Evolutionary conservation across 768 basidiomycete genomes (phyloP).

Genomic region (Sporobolomyces phaffii): DNA sequence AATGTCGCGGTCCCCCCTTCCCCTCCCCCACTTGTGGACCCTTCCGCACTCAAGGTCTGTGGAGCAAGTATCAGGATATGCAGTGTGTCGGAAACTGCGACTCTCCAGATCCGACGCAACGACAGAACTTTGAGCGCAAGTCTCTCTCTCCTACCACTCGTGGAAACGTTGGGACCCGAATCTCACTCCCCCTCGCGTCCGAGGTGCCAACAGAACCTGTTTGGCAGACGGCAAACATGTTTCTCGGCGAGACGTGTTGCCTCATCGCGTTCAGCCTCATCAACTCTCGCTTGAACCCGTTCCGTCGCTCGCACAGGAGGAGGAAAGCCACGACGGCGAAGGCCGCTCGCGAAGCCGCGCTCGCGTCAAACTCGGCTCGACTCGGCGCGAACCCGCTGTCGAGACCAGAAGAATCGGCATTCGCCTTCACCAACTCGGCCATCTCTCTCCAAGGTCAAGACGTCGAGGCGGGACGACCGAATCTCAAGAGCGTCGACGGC

Average conservation of each 20-base stretch:
- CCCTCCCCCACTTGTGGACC: neutral
- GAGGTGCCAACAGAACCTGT: conserved; percentile 15
- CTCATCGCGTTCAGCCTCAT: conserved; percentile 40
- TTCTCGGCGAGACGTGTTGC: conserved; percentile 79
- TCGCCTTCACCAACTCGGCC: conserved; percentile 10
- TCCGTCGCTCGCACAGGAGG: neutral
- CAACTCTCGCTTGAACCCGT: conserved; percentile 37
- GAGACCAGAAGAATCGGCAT: conserved; percentile 25
- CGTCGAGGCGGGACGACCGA: neutral
- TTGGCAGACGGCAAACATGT: conserved; percentile 46
- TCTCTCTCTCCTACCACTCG: neutral
- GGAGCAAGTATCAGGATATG: conserved; percentile 60
- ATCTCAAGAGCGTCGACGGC: neutral
- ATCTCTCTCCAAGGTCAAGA: conserved; percentile 20
- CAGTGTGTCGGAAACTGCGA: conserved; percentile 94
- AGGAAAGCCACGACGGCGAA: neutral
- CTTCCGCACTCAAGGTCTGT: conserved; percentile 9
- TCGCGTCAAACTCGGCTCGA: neutral
- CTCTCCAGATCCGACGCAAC: conserved; percentile 57
- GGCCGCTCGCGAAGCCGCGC: conserved; percentile 14
- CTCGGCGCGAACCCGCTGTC: conserved; percentile 21
- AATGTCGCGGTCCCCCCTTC: too few species aligned
- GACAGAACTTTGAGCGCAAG: conserved; percentile 70
- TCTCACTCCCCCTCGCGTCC: neutral
- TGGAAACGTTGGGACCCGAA: conserved; percentile 8